phyloP scores from a whole-genome alignment of 2,329 filamentous ascomycete genomes.

The Thermothelomyces thermophilus region DNA sequence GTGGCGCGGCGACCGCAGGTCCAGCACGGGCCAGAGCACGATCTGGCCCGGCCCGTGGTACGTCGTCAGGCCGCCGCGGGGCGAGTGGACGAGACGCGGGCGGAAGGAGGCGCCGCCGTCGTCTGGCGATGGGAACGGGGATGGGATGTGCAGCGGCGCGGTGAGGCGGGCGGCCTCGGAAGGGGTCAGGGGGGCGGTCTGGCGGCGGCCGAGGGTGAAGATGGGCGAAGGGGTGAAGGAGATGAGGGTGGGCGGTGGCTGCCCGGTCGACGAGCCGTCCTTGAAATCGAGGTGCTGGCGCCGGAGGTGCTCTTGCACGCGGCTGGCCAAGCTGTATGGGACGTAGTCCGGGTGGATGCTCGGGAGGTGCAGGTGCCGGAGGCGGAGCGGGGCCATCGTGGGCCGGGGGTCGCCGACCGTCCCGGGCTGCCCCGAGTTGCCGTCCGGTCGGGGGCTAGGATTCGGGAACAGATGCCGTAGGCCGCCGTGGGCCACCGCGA shows the following conservation, averaged over 20 bases:
- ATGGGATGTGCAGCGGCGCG: constrained; percentile 33
- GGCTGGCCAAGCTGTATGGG: constrained; percentile 34
- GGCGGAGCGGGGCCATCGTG: constrained; percentile 21
- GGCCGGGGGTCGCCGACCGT: background rate
- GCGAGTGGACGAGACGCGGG: constrained; percentile 60
- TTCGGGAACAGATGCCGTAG: too few relatives aligned
- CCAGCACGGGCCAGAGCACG: constrained; percentile 87
- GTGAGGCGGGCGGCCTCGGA: constrained; percentile 41
- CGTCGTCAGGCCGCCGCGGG: constrained; percentile 85
- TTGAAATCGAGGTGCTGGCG: constrained; percentile 45
- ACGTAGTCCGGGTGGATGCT: constrained; percentile 24
- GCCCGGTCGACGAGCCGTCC: constrained; percentile 19
- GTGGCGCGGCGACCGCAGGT: constrained; percentile 52
- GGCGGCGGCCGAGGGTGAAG: constrained; percentile 85
- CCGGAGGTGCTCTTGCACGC: constrained; percentile 34
- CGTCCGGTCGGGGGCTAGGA: too few relatives aligned
- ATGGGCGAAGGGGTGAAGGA: constrained; percentile 78
- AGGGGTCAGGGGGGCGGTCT: constrained; percentile 44
- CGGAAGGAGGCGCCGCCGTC: constrained; percentile 26
- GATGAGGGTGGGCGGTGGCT: constrained; percentile 59
- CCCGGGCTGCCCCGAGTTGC: too few relatives aligned
- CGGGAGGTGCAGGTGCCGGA: constrained; percentile 36
- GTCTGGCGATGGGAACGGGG: constrained; percentile 20
- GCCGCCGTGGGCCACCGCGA: too few relatives aligned
- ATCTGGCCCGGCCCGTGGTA: constrained; percentile 94